Conservation (phyloP, 179 eudicot genomes). For the Beta macrorhiza region DNA sequence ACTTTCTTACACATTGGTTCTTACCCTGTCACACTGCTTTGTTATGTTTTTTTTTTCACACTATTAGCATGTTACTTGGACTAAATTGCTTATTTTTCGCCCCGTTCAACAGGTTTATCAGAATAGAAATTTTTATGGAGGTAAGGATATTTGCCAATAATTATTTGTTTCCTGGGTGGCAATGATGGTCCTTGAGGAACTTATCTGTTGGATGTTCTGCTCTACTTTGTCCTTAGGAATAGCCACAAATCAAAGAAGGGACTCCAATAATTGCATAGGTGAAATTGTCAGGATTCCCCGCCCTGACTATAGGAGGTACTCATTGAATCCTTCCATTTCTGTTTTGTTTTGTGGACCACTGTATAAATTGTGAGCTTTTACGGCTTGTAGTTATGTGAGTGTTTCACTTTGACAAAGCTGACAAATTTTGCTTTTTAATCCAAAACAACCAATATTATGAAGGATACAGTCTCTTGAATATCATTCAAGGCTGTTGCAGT, state of each 20-base stretch:
- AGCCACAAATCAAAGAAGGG: constrained; percentile 34
- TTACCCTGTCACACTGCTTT: not conserved
- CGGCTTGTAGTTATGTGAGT: not conserved
- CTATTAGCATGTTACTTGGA: not conserved
- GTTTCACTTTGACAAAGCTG: not conserved
- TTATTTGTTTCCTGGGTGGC: constrained; percentile 5
- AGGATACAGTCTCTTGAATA: not conserved
- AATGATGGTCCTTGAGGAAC: constrained; percentile 1
- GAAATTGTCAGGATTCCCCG: constrained; percentile 56
- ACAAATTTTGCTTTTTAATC: not conserved
- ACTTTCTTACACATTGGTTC: not conserved
- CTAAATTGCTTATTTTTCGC: constrained; percentile 35
- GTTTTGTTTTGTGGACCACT: not conserved
- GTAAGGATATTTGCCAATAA: constrained; percentile 35
- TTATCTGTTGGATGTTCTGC: constrained; percentile 9
- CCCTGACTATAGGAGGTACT: constrained; percentile 47
- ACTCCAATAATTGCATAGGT: constrained; percentile 67
- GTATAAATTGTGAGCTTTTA: not conserved
- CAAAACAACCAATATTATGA: not conserved
- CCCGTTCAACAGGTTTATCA: constrained; percentile 43
- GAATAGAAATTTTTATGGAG: constrained; percentile 54
- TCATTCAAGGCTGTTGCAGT: not conserved
- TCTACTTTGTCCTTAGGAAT: constrained; percentile 27
- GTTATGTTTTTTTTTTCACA: not conserved
- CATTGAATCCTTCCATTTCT: not conserved